Percentiles rank a stretch among this genome's conserved stretches.
Evolutionary conservation across 495 filamentous ascomycete genomes (phyloP).

Genomic region (Parathielavia appendiculata): DNA sequence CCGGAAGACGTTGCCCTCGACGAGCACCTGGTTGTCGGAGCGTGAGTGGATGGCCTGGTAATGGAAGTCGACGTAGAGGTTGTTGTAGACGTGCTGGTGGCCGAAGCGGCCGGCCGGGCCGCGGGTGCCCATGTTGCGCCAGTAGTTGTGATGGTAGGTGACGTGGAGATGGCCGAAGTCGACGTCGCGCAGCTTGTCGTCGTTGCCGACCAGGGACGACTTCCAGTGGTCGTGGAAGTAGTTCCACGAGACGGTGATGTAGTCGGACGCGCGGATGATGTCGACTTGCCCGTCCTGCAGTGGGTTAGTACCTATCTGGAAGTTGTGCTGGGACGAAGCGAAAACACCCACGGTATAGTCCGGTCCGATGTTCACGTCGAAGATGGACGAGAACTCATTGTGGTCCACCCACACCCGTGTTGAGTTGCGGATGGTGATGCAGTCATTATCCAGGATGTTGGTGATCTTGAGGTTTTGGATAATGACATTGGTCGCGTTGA

Average conservation of each 20-base stretch:
- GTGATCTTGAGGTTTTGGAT: conserved; percentile 56
- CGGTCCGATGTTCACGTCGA: conserved; percentile 50
- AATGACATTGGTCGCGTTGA: conserved; percentile 49
- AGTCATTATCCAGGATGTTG: conserved; percentile 57
- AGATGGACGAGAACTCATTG: conserved; percentile 51
- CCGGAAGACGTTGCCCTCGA: conserved; percentile 47
- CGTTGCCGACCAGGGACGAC: conserved; percentile 58
- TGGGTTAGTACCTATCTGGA: conserved; percentile 16
- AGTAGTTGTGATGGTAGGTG: conserved; percentile 59
- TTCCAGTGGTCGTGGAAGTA: conserved; percentile 62
- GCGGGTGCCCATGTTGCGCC: conserved; percentile 57
- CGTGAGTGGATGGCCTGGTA: conserved; percentile 52
- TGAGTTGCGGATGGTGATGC: conserved; percentile 49
- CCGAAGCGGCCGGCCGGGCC: conserved; percentile 59
- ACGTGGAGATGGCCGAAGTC: conserved; percentile 53
- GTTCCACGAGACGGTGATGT: conserved; percentile 46
- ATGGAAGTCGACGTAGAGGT: conserved; percentile 40
- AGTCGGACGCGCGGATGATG: conserved; percentile 51
- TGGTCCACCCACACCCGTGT: conserved; percentile 66
- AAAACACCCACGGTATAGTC: conserved; percentile 55
- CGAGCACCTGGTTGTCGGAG: conserved; percentile 49
- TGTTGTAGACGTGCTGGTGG: conserved; percentile 49
- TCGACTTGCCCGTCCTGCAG: conserved; percentile 56
- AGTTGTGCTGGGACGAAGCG: conserved; percentile 18
- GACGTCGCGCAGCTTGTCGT: conserved; percentile 39